These are phyloP conservation scores for Paramecium primaurelia DNA, from an alignment of 73 alveolate genomes.

Conservation along the genomic window DNA sequence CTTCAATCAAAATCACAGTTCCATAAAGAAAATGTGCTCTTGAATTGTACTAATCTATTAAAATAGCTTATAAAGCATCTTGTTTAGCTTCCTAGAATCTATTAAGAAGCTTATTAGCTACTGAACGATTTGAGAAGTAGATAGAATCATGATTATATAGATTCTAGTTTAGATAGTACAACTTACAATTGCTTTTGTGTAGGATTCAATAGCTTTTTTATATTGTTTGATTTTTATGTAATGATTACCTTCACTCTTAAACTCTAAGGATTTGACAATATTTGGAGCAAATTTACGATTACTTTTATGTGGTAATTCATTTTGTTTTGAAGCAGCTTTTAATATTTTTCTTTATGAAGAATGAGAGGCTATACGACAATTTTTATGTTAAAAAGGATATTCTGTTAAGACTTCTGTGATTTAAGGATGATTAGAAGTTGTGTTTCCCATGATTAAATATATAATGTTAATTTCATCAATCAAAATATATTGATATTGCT, in stretches of 20 bases:
- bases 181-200: conserved; percentile 11
- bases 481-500: background rate
- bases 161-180: background rate
- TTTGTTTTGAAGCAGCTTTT: background rate
- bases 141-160: background rate
- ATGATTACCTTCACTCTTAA: background rate
- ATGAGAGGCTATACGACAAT: background rate
- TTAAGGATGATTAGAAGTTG: background rate
- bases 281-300: background rate
- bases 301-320: background rate
- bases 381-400: background rate
- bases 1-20: conserved; percentile 5
- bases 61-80: conserved; percentile 5
- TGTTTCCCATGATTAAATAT: background rate
- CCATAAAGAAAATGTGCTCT: conserved; percentile 18
- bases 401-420: background rate
- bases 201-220: conserved; percentile 7
- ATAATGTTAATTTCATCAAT: background rate
- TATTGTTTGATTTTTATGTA: background rate
- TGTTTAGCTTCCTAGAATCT: background rate
- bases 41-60: background rate
- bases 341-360: background rate
- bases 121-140: conserved; percentile 6
- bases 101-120: background rate
- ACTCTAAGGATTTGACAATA: background rate